Conservation (phyloP, 306 rosid species). For the Quercus bicolor region DNA sequence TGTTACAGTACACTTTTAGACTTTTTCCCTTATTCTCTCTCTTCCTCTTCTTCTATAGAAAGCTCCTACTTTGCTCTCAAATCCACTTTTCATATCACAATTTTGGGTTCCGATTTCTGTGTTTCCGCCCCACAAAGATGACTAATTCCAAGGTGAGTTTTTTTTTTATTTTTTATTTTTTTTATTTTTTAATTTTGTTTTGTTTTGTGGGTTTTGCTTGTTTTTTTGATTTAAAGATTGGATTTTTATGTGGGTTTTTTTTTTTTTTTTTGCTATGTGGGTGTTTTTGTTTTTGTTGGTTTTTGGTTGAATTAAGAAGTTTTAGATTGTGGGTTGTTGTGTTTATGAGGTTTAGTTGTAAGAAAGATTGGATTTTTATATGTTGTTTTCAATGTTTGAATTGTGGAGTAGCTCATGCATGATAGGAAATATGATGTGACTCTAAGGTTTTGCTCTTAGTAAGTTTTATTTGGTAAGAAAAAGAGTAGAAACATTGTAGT, state of each 20-base stretch:
- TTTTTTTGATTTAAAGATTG: not conserved
- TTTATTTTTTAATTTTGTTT: too few relatives aligned
- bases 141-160: slow-evolving; percentile 62
- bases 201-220: not conserved
- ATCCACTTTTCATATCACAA: slow-evolving; percentile 18
- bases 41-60: slow-evolving; percentile 30
- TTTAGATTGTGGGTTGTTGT: not conserved
- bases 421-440: not conserved
- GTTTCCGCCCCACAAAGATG: slow-evolving; percentile 37
- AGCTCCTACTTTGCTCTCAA: slow-evolving; percentile 10
- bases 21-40: slow-evolving; percentile 30
- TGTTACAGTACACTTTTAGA: slow-evolving; percentile 42
- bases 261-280: not conserved
- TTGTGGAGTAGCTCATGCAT: not conserved
- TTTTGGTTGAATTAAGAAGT: not conserved
- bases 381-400: not conserved
- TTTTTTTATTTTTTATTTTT: too few relatives aligned
- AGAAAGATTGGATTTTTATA: not conserved
- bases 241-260: not conserved
- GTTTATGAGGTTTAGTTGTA: not conserved
- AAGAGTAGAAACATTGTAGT: not conserved
- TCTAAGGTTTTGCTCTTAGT: not conserved
- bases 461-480: slow-evolving; percentile 2
- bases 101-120: slow-evolving; percentile 21
- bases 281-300: not conserved